These are phyloP conservation scores for Argentina anserina DNA, from an alignment of 306 rosid species.

Conservation along the genomic window DNA sequence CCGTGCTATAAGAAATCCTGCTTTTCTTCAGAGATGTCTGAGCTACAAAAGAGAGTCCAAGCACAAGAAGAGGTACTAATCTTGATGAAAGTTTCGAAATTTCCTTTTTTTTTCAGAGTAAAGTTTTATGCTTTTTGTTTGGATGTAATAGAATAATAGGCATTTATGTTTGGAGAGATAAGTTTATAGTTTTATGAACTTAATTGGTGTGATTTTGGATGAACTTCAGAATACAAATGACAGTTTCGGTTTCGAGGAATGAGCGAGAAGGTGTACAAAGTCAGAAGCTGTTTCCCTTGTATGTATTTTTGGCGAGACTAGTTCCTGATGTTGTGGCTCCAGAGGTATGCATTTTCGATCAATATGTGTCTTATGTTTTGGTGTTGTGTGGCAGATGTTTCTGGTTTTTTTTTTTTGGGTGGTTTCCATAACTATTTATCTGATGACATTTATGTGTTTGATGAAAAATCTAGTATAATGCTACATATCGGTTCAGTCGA, in stretches of 20 bases:
- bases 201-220: slow-evolving; percentile 20
- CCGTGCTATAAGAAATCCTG: slow-evolving; percentile 49
- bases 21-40: slow-evolving; percentile 70
- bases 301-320: slow-evolving; percentile 59
- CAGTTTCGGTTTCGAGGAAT: slow-evolving; percentile 42
- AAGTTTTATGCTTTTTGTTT: background rate
- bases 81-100: background rate
- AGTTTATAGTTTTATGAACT: slow-evolving; percentile 17
- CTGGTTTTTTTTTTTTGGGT: background rate
- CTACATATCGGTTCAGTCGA: slow-evolving; percentile 56
- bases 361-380: background rate
- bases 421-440: background rate
- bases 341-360: slow-evolving; percentile 39
- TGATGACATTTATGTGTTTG: slow-evolving; percentile 13
- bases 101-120: background rate
- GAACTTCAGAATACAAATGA: slow-evolving; percentile 65
- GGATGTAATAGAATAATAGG: too few relatives aligned
- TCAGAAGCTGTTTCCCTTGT: slow-evolving; percentile 55
- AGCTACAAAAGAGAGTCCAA: slow-evolving; percentile 60
- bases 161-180: background rate
- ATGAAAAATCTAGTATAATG: slow-evolving; percentile 39
- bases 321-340: slow-evolving; percentile 39
- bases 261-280: slow-evolving; percentile 28
- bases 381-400: background rate
- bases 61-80: slow-evolving; percentile 59